Evolutionary conservation across 192 early-diverging fungal species (phyloP), one percentile per base, ranked within the genome.

Genomic region (Spizellomyces sp.): DNA sequence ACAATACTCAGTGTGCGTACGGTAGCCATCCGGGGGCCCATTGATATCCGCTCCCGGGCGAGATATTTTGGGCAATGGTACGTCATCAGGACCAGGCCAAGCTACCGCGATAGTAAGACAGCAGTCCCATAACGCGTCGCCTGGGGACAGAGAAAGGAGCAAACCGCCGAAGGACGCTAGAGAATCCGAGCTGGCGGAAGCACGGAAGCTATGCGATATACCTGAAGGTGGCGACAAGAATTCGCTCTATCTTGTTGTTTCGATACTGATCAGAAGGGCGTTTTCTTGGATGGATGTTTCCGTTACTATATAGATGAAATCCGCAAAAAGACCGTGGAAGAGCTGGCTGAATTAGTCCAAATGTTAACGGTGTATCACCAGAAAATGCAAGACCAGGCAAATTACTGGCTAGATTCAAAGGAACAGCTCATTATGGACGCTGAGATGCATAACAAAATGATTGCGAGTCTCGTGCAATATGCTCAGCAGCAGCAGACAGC

Each of bases 381-480:
- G 41, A 79, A 79, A 52, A 77, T 84, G 71, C 83, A 87, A 65
- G 84, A 84, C 45, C 84, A 87, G 59, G 77, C 78, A 4, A 87
- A 87, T 61, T 78, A 78, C 55, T 85, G 82, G 79, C 67, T 87
- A 6, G 86, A 87, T 60, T 56, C 82, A 42, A 86, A 86, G 64
- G 86, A 87, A 69, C 84, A 86, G 75, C 76, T 87, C 55, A 67
- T 83, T 7, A 83, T 87, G 82, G 86, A 87, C 70, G 84, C 84
- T 8, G 86, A 87, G 69, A 87, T 87, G 86, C 83, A 87, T 67
- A 82, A 87, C 77, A 87, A 87, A 71, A 87, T 87, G 86, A 87
- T 87, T 78, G 82, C 84, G 5, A 75, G 72, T 45, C 66, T 87
- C 47, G 86, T 87, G 55, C 79, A 82, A 67, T 83, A 86, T 67